Conservation (phyloP, 129 eudicot genomes). For the Tagetes patula region DNA sequence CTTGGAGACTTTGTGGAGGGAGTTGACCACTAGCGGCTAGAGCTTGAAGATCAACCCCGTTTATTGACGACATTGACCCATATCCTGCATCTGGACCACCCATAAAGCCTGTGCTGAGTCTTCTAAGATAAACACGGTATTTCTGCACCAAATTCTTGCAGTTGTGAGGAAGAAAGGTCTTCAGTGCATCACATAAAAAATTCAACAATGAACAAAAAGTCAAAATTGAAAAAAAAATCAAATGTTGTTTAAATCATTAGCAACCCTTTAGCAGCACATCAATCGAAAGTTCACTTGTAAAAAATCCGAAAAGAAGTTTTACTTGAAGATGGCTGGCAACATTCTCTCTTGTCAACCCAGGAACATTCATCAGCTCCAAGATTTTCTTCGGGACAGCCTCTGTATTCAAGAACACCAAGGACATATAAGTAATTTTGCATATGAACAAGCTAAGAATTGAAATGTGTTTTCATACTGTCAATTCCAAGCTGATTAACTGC, state of each 20-base stretch:
- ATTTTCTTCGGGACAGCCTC: constrained; percentile 99
- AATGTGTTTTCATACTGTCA: constrained; percentile 45
- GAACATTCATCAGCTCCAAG: constrained; percentile 94
- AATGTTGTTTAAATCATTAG: background rate
- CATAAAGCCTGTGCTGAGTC: constrained; percentile 79
- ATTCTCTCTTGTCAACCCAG: constrained; percentile 89
- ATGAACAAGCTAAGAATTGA: background rate
- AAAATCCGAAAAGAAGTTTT: constrained; percentile 23
- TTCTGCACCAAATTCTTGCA: constrained; percentile 69
- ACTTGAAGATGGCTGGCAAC: constrained; percentile 99
- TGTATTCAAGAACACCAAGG: constrained; percentile 32
- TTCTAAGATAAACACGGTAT: constrained; percentile 92
- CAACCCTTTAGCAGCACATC: constrained; percentile 16
- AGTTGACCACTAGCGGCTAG: constrained; percentile 86
- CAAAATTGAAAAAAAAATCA: constrained; percentile 32
- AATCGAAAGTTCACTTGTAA: background rate
- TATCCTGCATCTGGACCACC: constrained; percentile 57
- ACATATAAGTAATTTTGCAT: constrained; percentile 14
- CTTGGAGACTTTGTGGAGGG: constrained; percentile 84
- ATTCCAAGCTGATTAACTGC: constrained; percentile 65
- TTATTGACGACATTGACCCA: constrained; percentile 65
- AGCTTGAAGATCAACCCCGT: constrained; percentile 79
- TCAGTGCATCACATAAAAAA: constrained; percentile 43
- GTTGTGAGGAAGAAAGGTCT: constrained; percentile 48
- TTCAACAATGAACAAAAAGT: constrained; percentile 29